Base-by-base conservation (phyloP, 1,139 yeast species). In the Scheffersomyces insectosa region DNA sequence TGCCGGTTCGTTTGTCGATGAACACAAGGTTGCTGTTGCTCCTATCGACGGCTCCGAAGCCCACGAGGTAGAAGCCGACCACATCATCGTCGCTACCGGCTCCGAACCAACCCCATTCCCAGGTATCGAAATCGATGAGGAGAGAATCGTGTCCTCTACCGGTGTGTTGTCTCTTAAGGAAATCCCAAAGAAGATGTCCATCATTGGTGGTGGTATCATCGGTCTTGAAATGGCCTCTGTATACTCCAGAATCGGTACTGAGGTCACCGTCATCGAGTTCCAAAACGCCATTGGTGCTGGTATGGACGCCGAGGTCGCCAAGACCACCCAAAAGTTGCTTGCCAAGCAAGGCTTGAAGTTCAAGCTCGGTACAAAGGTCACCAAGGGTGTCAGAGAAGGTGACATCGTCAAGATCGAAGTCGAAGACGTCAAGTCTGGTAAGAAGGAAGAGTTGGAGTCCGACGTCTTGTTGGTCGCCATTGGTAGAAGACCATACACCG, bases 161-260 rank as follows among this genome's bases (percentile, higher is more conserved):
- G 99, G 99, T 60, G 88, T 90, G 46, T 75, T 95, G 46, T 72
- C 85, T 36, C 79, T 95, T 59, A 80, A 81, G 68, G 97, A 91
- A 71, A 80, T 90, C 51, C 97, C 99, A 68, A 89, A 95, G 79
- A 84, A 81, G 66, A 63, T 95, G 63, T 85, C 95, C 56, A 83
- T 95, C 70, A 93, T 95, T 60, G 99, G 99, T 68, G 99, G 97
- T 72, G 99, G 99, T 79, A 93, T 95, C 72, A 95, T 95, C 66
- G 99, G 99, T 63, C 82, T 95, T 58, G 99, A 95, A 77, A 93
- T 95, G 97, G 99, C 97, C 51, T 90, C 98, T 31, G 99, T 95
- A 40, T 95, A 95, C 86, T 75, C 95, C 46, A 84, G 99, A 72
- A 77, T 95, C 59, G 99, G 99, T 39, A 76, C 97, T 41, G 91